Evolutionary conservation across 2,329 filamentous ascomycete genomes (phyloP).

Genomic region (Penicillium sp.): DNA sequence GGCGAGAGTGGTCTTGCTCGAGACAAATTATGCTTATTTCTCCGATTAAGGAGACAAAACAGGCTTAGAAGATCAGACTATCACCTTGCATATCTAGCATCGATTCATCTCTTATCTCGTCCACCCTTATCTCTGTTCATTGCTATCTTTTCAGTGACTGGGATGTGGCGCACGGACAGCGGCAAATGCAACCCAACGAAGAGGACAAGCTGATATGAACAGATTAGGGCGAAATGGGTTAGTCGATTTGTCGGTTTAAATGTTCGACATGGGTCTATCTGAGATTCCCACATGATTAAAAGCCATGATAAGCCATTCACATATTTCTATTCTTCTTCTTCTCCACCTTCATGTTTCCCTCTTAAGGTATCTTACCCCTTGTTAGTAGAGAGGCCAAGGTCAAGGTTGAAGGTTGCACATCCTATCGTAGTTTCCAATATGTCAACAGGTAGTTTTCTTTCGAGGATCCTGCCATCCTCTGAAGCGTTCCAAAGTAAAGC

Average conservation of each 20-base stretch:
- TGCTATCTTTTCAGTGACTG: neutral
- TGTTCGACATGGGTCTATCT: neutral
- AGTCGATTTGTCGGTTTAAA: neutral
- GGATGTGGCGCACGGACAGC: neutral
- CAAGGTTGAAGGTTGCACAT: neutral
- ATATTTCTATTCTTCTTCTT: neutral
- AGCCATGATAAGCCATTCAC: neutral
- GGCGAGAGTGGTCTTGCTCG: neutral
- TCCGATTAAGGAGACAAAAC: neutral
- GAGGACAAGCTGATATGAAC: neutral
- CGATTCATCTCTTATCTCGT: neutral
- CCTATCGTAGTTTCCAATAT: neutral
- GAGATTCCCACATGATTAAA: neutral
- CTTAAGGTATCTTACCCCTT: neutral
- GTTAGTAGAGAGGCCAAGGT: neutral
- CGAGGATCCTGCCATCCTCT: neutral
- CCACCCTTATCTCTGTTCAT: neutral
- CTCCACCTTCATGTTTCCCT: neutral
- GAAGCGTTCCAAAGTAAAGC: neutral
- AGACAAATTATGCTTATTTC: neutral
- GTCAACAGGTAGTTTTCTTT: neutral
- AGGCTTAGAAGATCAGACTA: neutral
- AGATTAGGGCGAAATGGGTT: neutral
- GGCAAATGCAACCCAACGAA: neutral
- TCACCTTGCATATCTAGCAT: neutral